Percentiles rank a stretch among this genome's conserved stretches.
Conservation (phyloP, 2,329 filamentous ascomycete species). For the Fragosphaeria purpurea region DNA sequence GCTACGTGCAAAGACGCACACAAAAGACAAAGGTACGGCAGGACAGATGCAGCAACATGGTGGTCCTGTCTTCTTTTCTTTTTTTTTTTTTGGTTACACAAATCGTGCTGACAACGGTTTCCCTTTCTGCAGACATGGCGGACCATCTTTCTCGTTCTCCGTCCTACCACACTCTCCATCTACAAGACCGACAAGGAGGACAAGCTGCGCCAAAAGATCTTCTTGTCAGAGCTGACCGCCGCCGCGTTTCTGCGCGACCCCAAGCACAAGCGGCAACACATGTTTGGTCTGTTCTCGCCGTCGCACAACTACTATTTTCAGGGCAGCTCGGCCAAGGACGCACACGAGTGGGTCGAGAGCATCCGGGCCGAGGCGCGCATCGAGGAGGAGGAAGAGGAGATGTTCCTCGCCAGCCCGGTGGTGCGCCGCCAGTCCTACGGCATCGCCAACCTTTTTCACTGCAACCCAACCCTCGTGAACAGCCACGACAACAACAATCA, state of each 20-base stretch:
- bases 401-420: slow-evolving; percentile 60
- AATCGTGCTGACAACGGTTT: no score
- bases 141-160: slow-evolving; percentile 75
- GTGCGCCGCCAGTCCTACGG: slow-evolving; percentile 38
- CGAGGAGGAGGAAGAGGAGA: slow-evolving; percentile 79
- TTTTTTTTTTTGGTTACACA: no score
- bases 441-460: slow-evolving; percentile 8
- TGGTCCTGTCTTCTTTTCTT: no score
- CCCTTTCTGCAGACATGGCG: slow-evolving; percentile 64
- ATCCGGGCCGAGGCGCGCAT: slow-evolving; percentile 74
- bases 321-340: slow-evolving; percentile 61
- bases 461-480: slow-evolving; percentile 3
- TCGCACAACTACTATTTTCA: slow-evolving; percentile 88
- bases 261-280: slow-evolving; percentile 74
- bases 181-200: slow-evolving; percentile 90
- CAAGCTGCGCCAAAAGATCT: slow-evolving; percentile 79
- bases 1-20: slow-evolving; percentile 77
- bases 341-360: slow-evolving; percentile 74
- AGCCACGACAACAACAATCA: slow-evolving; percentile 3
- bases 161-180: slow-evolving; percentile 80
- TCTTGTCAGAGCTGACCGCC: slow-evolving; percentile 81
- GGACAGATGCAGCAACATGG: no score
- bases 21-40: slow-evolving; percentile 76
- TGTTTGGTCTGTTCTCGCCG: slow-evolving; percentile 88
- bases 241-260: slow-evolving; percentile 82